Base-by-base conservation (phyloP, 108 stramenopile genomes). In the Chaetoceros tenuissimus region DNA sequence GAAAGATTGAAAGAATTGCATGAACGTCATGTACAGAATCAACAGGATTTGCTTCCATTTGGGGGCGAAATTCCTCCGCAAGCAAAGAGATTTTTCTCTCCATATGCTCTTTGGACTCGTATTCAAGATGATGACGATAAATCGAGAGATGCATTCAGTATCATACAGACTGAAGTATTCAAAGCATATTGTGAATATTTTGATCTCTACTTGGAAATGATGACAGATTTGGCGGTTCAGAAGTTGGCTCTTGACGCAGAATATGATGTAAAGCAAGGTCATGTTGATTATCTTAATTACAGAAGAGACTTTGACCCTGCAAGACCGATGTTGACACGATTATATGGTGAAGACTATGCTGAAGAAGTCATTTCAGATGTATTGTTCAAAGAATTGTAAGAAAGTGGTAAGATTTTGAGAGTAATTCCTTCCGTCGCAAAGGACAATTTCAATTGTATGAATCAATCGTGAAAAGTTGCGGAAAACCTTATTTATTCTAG, bases 321-420 rank as follows among this genome's bases (percentile, higher is more conserved):
- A 18, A 73, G 81, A 63, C 89, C 89, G 31, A 90, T 90, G 89
- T 66, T 90, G 20, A 79, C 70, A 48, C 55, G 80, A 17, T 59
- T 90, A 55, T 90, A 76, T 72, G 89, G 89, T 30, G 59, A 62
- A 7, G 81, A 86, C 22, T 90, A 80, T 80, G 74, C 89, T 1
- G 76, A 90, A 40, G 31, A 54, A 19, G 55, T 84, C 44, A 77
- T 90, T 28, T 47, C 67, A 31, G 64, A 81, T 26, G 79, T 90
- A 13, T 63, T 90, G 44, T 90, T 89, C 63, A 83, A 82, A 53
- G 46, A 31, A 19, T 46, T 64, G 24, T 55, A 50, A 43, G 23
- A 17, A 29, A 2, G 10, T 10, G 43, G 16, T 10, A 44, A 16
- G 43, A 44, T 16, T 44, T 16, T 44, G 16, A 44, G 43, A n/a